phyloP scores from a whole-genome alignment of 1,139 yeast genomes.

The Taiozyma sp. region DNA sequence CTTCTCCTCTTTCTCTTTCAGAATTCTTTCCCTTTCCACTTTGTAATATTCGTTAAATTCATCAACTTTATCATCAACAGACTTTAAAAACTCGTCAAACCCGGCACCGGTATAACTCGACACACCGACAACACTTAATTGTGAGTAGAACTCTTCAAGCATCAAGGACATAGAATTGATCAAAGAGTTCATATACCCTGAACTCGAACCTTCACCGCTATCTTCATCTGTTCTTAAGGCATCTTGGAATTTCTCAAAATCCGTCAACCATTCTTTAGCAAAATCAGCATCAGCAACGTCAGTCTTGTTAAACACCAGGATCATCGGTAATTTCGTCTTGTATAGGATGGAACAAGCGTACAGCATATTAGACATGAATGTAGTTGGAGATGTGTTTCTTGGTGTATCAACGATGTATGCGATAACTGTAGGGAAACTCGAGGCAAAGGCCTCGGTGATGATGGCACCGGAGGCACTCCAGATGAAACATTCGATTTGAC shows the following conservation, averaged over 20 bases:
- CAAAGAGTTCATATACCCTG: conserved; percentile 89
- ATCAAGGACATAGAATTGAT: conserved; percentile 93
- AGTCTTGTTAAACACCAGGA: conserved; percentile 92
- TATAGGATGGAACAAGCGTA: conserved; percentile 96
- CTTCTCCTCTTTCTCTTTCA: conserved; percentile 71
- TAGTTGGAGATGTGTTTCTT: conserved; percentile 87
- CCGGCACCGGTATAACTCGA: conserved; percentile 93
- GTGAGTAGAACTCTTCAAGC: conserved; percentile 94
- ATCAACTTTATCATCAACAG: conserved; percentile 81
- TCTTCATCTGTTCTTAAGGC: conserved; percentile 65
- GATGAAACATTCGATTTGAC: conserved; percentile 96
- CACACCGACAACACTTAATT: conserved; percentile 86
- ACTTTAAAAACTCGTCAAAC: conserved; percentile 79
- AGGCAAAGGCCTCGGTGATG: conserved; percentile 94
- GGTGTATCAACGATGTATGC: conserved; percentile 98
- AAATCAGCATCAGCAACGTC: conserved; percentile 82
- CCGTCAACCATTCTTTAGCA: conserved; percentile 97
- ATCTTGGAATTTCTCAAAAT: conserved; percentile 85
- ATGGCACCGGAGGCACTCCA: conserved; percentile 98
- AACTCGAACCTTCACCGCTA: conserved; percentile 57
- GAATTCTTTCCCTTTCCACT: conserved; percentile 79
- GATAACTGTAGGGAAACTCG: conserved; percentile 90
- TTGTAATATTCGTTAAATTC: conserved; percentile 84
- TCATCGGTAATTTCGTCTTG: conserved; percentile 96
- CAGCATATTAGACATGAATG: conserved; percentile 97